Base-by-base conservation (phyloP, 495 filamentous ascomycete species). In the Aspergillus kassunensis region DNA sequence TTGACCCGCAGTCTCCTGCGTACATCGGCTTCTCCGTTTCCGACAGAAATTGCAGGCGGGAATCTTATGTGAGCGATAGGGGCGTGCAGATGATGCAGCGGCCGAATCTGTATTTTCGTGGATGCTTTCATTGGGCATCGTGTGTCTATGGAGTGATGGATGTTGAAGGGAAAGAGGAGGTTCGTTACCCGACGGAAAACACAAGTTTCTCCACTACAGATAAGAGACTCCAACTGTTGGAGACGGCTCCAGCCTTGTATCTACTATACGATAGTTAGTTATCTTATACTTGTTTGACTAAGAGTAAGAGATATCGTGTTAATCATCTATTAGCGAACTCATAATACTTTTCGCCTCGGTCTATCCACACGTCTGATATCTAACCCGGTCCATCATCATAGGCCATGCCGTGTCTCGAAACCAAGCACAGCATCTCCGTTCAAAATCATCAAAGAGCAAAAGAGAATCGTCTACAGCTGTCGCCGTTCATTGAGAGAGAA, bases 331-430 rank as follows among this genome's bases (percentile, higher is more conserved):
- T 42, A 54, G 27, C 51, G 37, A 54, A 42, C 51, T 49, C 27
- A 48, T 43, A 37, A 42, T 44, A 44, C 45, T 30, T 36, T 34
- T 37, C 44, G 31, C 13, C 44, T 16, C 33, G 25, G 44, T 54
- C 51, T 54, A 54, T 54, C 36, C 51, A 54, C 51, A 54, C 41
- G 27, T 30, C 33, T 49, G 20, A 36, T 54, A 33, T 53, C 23
- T 42, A 49, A 35, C 34, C 44, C 51, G 31, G 24, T 25, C 20
- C 19, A 24, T 31, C 35, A 13, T 27, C 43, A 44, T 41, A 11
- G 15, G 33, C 10, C 43, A 9, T 33, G 43, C 18, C 3, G 29
- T 15, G n/a, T 15, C 4, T 15, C 6, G 29, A 46, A 9, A 12
- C 15, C n/a, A n/a, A 16, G n/a, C 15, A 31, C 21, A 47, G 34